Conservation (phyloP, 2,329 filamentous ascomycete species). For the Ascochyta rabiei region DNA sequence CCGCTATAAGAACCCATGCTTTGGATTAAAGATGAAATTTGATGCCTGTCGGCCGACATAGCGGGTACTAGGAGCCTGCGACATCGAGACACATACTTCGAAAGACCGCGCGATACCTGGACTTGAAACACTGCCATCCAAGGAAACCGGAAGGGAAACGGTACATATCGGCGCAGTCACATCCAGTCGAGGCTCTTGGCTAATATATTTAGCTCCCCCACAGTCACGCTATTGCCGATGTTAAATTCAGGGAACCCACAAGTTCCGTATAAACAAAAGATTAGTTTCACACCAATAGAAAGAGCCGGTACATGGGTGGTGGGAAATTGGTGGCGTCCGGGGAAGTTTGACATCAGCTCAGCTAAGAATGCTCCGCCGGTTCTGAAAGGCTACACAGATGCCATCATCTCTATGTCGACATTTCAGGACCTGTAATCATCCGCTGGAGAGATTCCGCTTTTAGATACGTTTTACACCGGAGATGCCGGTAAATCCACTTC, state of each 20-base stretch:
- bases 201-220: neutral
- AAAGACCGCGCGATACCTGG: neutral
- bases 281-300: neutral
- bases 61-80: neutral
- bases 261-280: neutral
- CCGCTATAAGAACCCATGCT: no score
- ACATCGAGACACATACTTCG: neutral
- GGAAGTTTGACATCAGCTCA: slow-evolving; percentile 9
- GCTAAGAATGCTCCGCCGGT: slow-evolving; percentile 7
- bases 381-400: neutral
- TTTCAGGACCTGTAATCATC: slow-evolving; percentile 3
- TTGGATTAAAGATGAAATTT: neutral
- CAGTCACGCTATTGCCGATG: neutral
- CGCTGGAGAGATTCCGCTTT: neutral
- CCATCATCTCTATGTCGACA: slow-evolving; percentile 4
- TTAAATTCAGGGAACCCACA: neutral
- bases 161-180: neutral
- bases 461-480: neutral
- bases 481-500: neutral
- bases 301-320: slow-evolving; percentile 2
- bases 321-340: slow-evolving; percentile 18
- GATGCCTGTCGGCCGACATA: neutral
- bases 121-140: neutral
- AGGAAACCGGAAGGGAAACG: neutral
- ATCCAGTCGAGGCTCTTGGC: neutral